Evolutionary conservation across 148 eudicot genomes (phyloP).

Genomic region (Spergularia bocconei): DNA sequence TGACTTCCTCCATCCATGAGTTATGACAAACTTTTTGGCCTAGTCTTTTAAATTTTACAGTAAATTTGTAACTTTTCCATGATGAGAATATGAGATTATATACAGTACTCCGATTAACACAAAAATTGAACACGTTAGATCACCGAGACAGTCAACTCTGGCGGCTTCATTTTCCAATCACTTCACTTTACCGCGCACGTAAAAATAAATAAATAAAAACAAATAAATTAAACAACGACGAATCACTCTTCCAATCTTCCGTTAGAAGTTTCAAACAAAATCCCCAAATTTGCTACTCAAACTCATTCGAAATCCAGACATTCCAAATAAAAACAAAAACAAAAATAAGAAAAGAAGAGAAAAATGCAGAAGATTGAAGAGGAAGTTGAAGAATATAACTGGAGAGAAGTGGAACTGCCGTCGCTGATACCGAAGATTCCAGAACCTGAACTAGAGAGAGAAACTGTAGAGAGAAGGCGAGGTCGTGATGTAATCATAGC

Average conservation of each 20-base stretch:
- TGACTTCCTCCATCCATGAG: too few species aligned
- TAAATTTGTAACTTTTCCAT: too few species aligned
- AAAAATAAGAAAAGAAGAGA: conserved; percentile 27
- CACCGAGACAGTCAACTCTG: conserved; percentile 7
- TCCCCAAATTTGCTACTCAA: neutral
- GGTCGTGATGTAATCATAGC: conserved; percentile 70
- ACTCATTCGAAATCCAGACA: neutral
- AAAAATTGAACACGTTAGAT: neutral
- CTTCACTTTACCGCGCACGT: conserved; percentile 7
- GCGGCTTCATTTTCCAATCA: conserved; percentile 13
- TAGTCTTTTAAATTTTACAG: too few species aligned
- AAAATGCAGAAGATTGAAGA: conserved; percentile 17
- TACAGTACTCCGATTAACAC: neutral
- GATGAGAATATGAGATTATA: too few species aligned
- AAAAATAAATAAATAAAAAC: neutral
- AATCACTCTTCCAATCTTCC: neutral
- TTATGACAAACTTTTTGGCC: too few species aligned
- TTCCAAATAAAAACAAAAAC: conserved; percentile 5
- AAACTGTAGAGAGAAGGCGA: conserved; percentile 62
- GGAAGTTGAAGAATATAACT: conserved; percentile 56
- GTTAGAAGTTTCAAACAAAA: neutral
- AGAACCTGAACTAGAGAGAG: conserved; percentile 61
- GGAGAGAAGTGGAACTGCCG: conserved; percentile 58
- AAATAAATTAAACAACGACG: neutral
- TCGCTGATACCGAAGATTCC: conserved; percentile 41